Percentiles rank a stretch among this genome's conserved stretches.
These are phyloP conservation scores for Phytophthora sp. DNA, from an alignment of 352 stramenopile species.

Conservation along the genomic window DNA sequence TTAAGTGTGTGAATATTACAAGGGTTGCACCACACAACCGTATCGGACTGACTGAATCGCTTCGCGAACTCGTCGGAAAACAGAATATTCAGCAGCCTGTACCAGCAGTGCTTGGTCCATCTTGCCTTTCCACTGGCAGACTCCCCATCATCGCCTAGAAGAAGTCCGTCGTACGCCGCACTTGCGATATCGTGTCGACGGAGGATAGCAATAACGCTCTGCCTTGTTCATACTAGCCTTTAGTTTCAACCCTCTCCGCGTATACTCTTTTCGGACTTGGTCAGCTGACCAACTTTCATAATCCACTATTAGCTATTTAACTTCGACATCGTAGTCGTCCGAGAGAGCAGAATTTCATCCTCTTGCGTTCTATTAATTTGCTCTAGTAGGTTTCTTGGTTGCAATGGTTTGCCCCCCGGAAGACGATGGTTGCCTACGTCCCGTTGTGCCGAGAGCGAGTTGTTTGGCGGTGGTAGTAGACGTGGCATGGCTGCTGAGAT, in stretches of 20 bases:
- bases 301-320: no score
- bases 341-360: no score
- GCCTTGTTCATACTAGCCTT: neutral
- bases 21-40: no score
- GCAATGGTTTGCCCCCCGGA: no score
- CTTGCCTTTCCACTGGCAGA: neutral
- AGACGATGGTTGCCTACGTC: no score
- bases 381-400: no score
- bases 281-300: no score
- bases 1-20: neutral
- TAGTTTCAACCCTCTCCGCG: neutral
- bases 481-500: no score
- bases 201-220: neutral
- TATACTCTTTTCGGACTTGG: neutral
- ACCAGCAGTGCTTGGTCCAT: neutral
- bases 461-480: no score
- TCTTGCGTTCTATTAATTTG: no score
- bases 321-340: no score
- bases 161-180: neutral
- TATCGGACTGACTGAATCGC: neutral
- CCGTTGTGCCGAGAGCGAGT: no score
- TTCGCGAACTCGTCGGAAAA: neutral
- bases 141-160: neutral
- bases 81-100: neutral
- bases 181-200: neutral